Percentiles rank a stretch among this genome's conserved stretches.
These are phyloP conservation scores for Anthoceros angustus DNA, from an alignment of 225 moss, liverwort and hornwort species.

Conservation along the genomic window DNA sequence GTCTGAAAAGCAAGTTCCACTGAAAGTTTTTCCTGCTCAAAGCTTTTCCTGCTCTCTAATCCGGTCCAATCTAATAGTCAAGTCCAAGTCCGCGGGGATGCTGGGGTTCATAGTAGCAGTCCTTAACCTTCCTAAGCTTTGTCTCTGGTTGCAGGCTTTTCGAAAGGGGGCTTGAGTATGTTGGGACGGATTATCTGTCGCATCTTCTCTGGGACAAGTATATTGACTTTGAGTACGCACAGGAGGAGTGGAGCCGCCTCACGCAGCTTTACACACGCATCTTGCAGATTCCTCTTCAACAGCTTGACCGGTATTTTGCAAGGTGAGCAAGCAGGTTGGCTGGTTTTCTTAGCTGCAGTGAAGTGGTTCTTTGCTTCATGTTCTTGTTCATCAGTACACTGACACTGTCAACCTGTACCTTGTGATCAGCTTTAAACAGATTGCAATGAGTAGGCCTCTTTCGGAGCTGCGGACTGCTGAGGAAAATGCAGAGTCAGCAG, in stretches of 20 bases:
- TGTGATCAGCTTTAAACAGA: slow-evolving; percentile 59
- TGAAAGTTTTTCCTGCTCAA: slow-evolving; percentile 97
- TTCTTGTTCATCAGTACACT: background rate
- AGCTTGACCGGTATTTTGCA: slow-evolving; percentile 72
- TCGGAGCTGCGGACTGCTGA: slow-evolving; percentile 56
- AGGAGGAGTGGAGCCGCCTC: slow-evolving; percentile 87
- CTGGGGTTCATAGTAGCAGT: slow-evolving; percentile 9
- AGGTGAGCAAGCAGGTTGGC: slow-evolving; percentile 19
- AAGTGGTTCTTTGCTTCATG: background rate
- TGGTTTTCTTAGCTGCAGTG: background rate
- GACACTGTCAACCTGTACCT: background rate
- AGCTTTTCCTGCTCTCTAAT: slow-evolving; percentile 78
- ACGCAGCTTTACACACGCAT: slow-evolving; percentile 79
- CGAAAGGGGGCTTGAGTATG: slow-evolving; percentile 70
- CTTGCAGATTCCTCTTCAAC: slow-evolving; percentile 74
- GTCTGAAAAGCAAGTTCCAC: slow-evolving; percentile 98
- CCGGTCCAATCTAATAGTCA: slow-evolving; percentile 78
- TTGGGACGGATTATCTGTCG: slow-evolving; percentile 81
- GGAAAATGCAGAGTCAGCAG: slow-evolving; percentile 29
- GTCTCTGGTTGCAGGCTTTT: slow-evolving; percentile 52
- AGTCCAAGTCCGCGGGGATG: slow-evolving; percentile 50
- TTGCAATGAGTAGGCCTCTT: slow-evolving; percentile 63
- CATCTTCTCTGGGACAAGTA: slow-evolving; percentile 96
- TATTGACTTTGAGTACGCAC: slow-evolving; percentile 82
- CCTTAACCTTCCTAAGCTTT: slow-evolving; percentile 6